These are phyloP conservation scores for Pseudogymnoascus sp. DNA, from an alignment of 2,329 filamentous ascomycete genomes.

Conservation along the genomic window DNA sequence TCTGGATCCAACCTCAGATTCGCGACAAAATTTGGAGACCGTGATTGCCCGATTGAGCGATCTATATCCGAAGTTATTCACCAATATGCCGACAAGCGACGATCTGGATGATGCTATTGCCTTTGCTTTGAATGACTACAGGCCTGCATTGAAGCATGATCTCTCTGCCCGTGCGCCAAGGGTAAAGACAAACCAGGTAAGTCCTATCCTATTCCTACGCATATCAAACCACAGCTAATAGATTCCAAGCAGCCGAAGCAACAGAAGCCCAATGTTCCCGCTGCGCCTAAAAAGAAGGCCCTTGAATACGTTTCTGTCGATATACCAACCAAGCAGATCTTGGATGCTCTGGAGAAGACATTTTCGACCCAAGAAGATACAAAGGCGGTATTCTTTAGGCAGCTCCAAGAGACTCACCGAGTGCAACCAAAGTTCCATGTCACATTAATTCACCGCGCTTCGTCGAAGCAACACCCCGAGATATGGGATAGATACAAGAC, in stretches of 20 bases:
- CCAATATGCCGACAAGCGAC: slow-evolving; percentile 60
- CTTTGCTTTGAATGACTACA: slow-evolving; percentile 67
- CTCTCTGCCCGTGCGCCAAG: slow-evolving; percentile 53
- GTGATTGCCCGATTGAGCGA: slow-evolving; percentile 64
- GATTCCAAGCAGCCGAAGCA: slow-evolving; percentile 21
- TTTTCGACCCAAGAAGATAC: slow-evolving; percentile 53
- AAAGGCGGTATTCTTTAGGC: slow-evolving; percentile 62
- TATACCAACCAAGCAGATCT: slow-evolving; percentile 45
- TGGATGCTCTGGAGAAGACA: slow-evolving; percentile 56
- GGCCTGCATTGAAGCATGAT: slow-evolving; percentile 66
- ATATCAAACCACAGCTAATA: slow-evolving; percentile 14
- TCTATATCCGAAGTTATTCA: slow-evolving; percentile 71
- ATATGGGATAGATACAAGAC: slow-evolving; percentile 68
- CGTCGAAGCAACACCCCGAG: slow-evolving; percentile 51
- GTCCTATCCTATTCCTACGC: slow-evolving; percentile 26
- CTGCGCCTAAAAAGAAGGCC: slow-evolving; percentile 41
- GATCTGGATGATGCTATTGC: slow-evolving; percentile 76
- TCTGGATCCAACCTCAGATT: slow-evolving; percentile 69
- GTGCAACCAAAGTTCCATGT: slow-evolving; percentile 87
- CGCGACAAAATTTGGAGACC: slow-evolving; percentile 77
- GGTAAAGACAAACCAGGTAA: slow-evolving; percentile 28
- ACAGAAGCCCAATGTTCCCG: slow-evolving; percentile 27
- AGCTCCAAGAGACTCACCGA: slow-evolving; percentile 65
- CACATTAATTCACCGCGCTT: slow-evolving; percentile 78
- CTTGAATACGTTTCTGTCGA: slow-evolving; percentile 61